Base-by-base conservation (phyloP, 768 basidiomycete species). In the Porphyrellus cyaneotinctus region DNA sequence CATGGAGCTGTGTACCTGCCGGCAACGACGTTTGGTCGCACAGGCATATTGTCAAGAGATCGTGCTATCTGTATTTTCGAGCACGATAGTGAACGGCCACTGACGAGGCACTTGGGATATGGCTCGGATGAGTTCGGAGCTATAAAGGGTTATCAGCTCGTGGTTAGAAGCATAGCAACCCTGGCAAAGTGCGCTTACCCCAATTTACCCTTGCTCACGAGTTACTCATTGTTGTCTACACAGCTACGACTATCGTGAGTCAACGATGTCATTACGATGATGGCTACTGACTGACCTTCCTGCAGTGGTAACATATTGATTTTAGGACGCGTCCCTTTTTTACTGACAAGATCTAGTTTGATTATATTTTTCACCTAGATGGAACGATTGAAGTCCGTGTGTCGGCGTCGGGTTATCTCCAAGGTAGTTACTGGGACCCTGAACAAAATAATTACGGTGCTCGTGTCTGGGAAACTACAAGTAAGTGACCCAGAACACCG, bases 391-490 rank as follows among this genome's bases (percentile, higher is more conserved):
- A 87, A 69, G 81, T 85, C n/a, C 74, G 81, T 2, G 30, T 85
- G 17, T 85, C 83, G 9, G 84, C 85, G 0, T 84, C 83, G 4
- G 85, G 84, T 2, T 87, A 87, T 61, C 70, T 86, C 48, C 84
- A 85, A 68, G 83, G 80, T 39, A 82, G 79, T 13, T 82, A 74
- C 62, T 85, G 81, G 77, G 76, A 79, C 31, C 54, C 70, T 1
- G 62, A 72, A 17, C 78, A 83, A 65, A 70, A 69, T 4, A 59
- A 68, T 0, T 84, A 84, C 58, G 84, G 84, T 1, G 72, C 75
- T 23, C 75, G 72, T 15, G 83, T 87, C 43, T 76, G 75, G 48
- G 74, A 81, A 31, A 76, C 74, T 4, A 75, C 74, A n/a, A 83
- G 81, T 83, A 32, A 47, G 79, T 70, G 6, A 7, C 20, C 22